Conservation (phyloP, 371 early-diverging fungal species). For the Mucor circinelloides region DNA sequence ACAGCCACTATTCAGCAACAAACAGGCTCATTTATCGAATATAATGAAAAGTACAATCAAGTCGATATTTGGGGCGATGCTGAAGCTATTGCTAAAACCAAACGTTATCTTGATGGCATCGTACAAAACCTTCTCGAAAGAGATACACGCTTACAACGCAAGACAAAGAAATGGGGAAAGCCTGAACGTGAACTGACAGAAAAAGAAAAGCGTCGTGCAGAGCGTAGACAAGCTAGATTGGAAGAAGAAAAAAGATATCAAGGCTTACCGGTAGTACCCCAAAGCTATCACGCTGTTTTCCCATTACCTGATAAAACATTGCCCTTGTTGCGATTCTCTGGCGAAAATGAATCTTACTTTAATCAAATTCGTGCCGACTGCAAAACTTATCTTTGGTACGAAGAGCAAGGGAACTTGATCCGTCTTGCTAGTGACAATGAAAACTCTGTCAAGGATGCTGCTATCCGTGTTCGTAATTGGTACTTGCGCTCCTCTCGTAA, state of each 20-base stretch:
- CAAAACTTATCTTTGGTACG: conserved; percentile 39
- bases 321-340: conserved; percentile 25
- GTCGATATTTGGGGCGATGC: conserved; percentile 51
- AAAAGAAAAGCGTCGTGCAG: conserved; percentile 31
- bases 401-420: conserved; percentile 10
- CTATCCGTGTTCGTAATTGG: conserved; percentile 43
- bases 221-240: conserved; percentile 21
- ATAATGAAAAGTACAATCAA: conserved; percentile 38
- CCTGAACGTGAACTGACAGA: conserved; percentile 47
- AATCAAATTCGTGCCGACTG: conserved; percentile 43
- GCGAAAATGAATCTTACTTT: conserved; percentile 37
- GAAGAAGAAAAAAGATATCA: conserved; percentile 37
- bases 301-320: conserved; percentile 27
- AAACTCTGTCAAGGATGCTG: conserved; percentile 24
- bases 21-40: conserved; percentile 33
- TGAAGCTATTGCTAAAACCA: conserved; percentile 26
- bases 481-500: conserved; percentile 31
- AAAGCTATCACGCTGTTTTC: conserved; percentile 29
- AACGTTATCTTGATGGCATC: conserved; percentile 25
- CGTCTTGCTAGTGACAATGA: conserved; percentile 23
- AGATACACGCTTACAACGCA: conserved; percentile 12
- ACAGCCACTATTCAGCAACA: conserved; percentile 28
- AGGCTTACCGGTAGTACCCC: conserved; percentile 25
- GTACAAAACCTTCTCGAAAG: conserved; percentile 6
- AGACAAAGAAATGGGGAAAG: conserved; percentile 45